phyloP scores from a whole-genome alignment of 108 stramenopile species.

The Nitzschia sp. region DNA sequence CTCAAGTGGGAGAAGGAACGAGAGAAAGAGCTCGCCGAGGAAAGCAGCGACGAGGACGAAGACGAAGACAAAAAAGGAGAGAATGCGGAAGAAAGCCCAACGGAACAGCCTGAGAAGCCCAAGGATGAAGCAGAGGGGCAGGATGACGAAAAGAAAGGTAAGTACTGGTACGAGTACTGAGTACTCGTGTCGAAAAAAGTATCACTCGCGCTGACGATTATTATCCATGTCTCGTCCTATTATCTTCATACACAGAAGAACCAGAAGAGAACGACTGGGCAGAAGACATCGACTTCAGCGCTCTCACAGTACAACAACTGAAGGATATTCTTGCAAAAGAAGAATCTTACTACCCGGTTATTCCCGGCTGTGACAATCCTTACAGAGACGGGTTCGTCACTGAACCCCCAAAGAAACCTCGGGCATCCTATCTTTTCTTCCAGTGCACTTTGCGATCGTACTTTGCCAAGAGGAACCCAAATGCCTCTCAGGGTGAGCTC shows the following conservation, averaged over 20 bases:
- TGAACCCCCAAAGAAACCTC: constrained; percentile 85
- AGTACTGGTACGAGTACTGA: background rate
- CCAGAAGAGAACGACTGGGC: constrained; percentile 23
- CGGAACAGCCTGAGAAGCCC: background rate
- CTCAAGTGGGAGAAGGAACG: constrained; percentile 80
- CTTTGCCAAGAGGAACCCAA: constrained; percentile 65
- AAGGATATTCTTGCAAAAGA: constrained; percentile 56
- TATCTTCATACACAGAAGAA: constrained; percentile 19
- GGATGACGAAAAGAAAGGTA: constrained; percentile 32
- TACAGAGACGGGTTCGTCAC: constrained; percentile 88
- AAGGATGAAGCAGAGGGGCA: constrained; percentile 1
- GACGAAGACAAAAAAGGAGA: constrained; percentile 34
- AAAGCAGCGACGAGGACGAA: constrained; percentile 36
- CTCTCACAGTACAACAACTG: constrained; percentile 56
- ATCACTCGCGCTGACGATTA: background rate
- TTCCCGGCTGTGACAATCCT: constrained; percentile 80
- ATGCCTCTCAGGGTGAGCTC: constrained; percentile 60
- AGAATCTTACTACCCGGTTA: constrained; percentile 69
- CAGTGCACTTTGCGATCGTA: constrained; percentile 71
- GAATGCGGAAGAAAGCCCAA: constrained; percentile 24
- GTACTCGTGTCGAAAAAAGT: no score
- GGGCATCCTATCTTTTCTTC: constrained; percentile 84
- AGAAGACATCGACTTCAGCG: constrained; percentile 64
- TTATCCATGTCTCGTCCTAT: background rate
- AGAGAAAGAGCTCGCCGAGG: constrained; percentile 68